phyloP scores from a whole-genome alignment of 1,139 yeast genomes.

The Geotrichum restrictum region DNA sequence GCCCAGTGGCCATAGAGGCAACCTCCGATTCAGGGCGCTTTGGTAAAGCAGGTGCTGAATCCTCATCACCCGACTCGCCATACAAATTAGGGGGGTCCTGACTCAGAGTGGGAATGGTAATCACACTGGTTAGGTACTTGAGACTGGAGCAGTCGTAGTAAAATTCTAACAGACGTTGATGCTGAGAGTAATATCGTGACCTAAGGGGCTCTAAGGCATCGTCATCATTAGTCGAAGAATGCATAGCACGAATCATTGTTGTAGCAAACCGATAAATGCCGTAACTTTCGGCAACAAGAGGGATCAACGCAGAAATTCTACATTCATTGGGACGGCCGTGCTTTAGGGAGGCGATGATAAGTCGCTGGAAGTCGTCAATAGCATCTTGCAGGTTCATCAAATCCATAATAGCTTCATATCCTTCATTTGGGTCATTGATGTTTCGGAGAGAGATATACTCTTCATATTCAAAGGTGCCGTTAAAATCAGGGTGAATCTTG shows the following conservation, averaged over 20 bases:
- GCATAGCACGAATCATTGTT: conserved; percentile 87
- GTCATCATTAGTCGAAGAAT: conserved; percentile 68
- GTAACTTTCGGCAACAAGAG: conserved; percentile 87
- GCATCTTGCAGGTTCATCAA: conserved; percentile 83
- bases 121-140: conserved; percentile 75
- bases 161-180: conserved; percentile 72
- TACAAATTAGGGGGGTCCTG: conserved; percentile 64
- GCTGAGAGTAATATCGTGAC: conserved; percentile 74
- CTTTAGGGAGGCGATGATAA: conserved; percentile 70
- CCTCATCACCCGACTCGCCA: conserved; percentile 44
- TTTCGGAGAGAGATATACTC: conserved; percentile 85
- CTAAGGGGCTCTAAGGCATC: conserved; percentile 75
- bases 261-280: conserved; percentile 88
- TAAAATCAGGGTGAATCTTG: conserved; percentile 79
- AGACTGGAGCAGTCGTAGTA: conserved; percentile 88
- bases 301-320: conserved; percentile 81
- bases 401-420: conserved; percentile 84
- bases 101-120: conserved; percentile 80
- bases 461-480: conserved; percentile 93
- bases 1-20: conserved; percentile 38
- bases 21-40: conserved; percentile 41
- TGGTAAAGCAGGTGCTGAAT: conserved; percentile 44
- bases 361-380: conserved; percentile 72
- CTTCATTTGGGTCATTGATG: conserved; percentile 92
- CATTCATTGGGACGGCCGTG: conserved; percentile 70